Conservation (phyloP, 2,329 filamentous ascomycete genomes). For the Hirsutella thompsonii region DNA sequence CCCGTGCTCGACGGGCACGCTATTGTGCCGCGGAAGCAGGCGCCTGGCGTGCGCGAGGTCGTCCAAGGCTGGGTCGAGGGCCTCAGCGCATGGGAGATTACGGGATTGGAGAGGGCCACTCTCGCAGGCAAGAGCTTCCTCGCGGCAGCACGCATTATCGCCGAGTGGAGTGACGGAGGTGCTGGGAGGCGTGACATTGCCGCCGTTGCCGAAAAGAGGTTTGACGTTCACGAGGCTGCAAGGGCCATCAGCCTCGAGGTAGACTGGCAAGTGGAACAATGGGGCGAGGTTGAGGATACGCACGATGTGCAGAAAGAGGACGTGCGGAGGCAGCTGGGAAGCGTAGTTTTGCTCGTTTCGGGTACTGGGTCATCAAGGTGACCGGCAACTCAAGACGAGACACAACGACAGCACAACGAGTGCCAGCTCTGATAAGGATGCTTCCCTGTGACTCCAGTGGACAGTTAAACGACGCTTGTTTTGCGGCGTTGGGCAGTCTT, state of each 20-base stretch:
- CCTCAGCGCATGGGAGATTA: slow-evolving; percentile 68
- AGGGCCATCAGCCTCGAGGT: slow-evolving; percentile 72
- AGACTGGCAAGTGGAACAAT: slow-evolving; percentile 76
- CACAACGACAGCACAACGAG: too few species aligned
- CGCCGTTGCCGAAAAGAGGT: slow-evolving; percentile 24
- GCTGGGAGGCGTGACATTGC: slow-evolving; percentile 30
- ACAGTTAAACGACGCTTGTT: too few species aligned
- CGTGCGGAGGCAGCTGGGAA: slow-evolving; percentile 74
- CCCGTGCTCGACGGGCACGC: slow-evolving; percentile 70
- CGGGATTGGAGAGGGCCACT: slow-evolving; percentile 71
- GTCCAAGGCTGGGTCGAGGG: slow-evolving; percentile 65
- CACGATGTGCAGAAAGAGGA: slow-evolving; percentile 95
- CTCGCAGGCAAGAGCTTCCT: slow-evolving; percentile 81
- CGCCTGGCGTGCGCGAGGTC: slow-evolving; percentile 60
- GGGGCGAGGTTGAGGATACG: slow-evolving; percentile 96
- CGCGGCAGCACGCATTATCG: slow-evolving; percentile 60
- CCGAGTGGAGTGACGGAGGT: slow-evolving; percentile 76
- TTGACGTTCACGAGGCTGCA: slow-evolving; percentile 75
- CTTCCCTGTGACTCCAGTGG: too few species aligned
- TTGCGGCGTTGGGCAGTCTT: too few species aligned
- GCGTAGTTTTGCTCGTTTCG: slow-evolving; percentile 68
- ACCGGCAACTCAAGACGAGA: too few species aligned
- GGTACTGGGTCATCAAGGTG: slow-evolving; percentile 30
- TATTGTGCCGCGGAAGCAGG: slow-evolving; percentile 66
- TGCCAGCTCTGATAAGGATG: too few species aligned